A percentile compares a stretch with the other conserved stretches of the same genome.
Conservation (phyloP, 2,329 filamentous ascomycete genomes). For the Aspergillus versicolor region DNA sequence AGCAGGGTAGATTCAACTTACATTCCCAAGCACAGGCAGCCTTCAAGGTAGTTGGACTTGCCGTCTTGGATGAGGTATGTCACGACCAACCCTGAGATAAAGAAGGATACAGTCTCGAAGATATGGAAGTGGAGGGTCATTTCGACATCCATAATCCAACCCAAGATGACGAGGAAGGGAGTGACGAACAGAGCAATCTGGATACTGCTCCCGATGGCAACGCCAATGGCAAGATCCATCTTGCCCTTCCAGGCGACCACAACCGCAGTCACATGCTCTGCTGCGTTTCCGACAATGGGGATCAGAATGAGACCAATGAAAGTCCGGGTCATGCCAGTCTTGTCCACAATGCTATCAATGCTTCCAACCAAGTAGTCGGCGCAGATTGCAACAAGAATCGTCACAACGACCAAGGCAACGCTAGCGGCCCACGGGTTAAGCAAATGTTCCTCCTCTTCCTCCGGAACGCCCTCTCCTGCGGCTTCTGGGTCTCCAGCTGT, state of each 20-base stretch:
- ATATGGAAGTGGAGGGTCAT: conserved; percentile 82
- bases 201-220: conserved; percentile 78
- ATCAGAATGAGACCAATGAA: conserved; percentile 80
- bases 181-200: conserved; percentile 82
- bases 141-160: conserved; percentile 70
- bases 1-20: conserved; percentile 32
- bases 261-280: conserved; percentile 78
- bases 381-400: conserved; percentile 68
- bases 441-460: conserved; percentile 49
- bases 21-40: conserved; percentile 66
- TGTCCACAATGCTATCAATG: conserved; percentile 70
- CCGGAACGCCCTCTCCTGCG: conserved; percentile 25
- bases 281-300: conserved; percentile 80
- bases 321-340: conserved; percentile 71
- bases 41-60: conserved; percentile 81
- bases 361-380: conserved; percentile 76
- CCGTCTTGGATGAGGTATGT: conserved; percentile 75
- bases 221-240: conserved; percentile 67
- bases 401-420: conserved; percentile 67
- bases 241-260: conserved; percentile 76
- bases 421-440: conserved; percentile 65
- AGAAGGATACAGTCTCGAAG: conserved; percentile 76
- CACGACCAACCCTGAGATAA: conserved; percentile 71
- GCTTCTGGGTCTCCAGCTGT: conserved; percentile 40
- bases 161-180: conserved; percentile 74